phyloP scores from a whole-genome alignment of 2,329 filamentous ascomycete species.

The Trichophyton verrucosum region DNA sequence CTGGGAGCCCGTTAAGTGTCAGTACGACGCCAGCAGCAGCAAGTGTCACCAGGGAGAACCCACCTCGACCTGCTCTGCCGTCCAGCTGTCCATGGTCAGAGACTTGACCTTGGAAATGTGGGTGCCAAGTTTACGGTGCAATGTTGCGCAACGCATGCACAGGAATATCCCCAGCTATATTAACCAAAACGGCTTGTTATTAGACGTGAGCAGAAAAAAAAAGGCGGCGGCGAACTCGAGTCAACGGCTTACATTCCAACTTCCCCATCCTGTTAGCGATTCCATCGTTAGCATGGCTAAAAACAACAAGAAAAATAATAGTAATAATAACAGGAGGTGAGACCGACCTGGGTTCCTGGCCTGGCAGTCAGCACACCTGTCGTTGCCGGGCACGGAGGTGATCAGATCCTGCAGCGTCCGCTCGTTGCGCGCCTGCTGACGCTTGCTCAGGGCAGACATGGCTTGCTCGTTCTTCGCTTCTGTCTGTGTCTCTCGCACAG shows the following conservation, averaged over 20 bases:
- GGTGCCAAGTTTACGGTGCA: constrained; percentile 93
- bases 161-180: constrained; percentile 79
- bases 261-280: constrained; percentile 64
- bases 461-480: constrained; percentile 32
- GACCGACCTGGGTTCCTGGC: constrained; percentile 76
- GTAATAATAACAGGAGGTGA: neutral
- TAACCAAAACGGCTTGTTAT: neutral
- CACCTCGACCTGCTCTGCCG: constrained; percentile 90
- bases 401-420: constrained; percentile 81
- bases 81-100: constrained; percentile 96
- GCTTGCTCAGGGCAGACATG: constrained; percentile 73
- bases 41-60: constrained; percentile 21
- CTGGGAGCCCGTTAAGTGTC: constrained; percentile 34
- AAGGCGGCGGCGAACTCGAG: neutral
- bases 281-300: neutral
- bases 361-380: constrained; percentile 84
- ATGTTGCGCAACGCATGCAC: constrained; percentile 90
- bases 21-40: no score
- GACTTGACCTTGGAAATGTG: constrained; percentile 99
- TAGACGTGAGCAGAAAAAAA: neutral
- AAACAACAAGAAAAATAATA: neutral
- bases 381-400: constrained; percentile 73
- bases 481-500: neutral
- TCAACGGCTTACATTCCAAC: constrained; percentile 67
- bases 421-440: constrained; percentile 96